Evolutionary conservation across 148 eudicot species (phyloP).

Genomic region (Amaranthus cruentus): DNA sequence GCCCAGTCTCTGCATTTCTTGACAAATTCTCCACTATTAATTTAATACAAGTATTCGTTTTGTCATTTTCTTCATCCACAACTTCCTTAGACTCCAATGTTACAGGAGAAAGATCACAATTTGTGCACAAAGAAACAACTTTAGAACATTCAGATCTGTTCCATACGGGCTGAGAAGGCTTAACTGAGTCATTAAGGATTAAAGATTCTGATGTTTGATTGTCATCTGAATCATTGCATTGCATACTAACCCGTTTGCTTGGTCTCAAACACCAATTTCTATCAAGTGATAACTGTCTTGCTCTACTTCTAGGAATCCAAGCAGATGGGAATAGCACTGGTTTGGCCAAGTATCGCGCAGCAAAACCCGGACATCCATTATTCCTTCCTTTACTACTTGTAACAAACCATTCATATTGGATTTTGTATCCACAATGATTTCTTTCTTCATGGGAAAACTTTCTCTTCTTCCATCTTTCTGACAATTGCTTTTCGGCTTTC

Average conservation of each 20-base stretch:
- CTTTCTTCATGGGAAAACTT: slow-evolving; percentile 18
- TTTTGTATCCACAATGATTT: slow-evolving; percentile 6
- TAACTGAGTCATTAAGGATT: slow-evolving; percentile 9
- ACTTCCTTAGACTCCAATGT: slow-evolving; percentile 7
- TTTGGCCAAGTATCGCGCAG: slow-evolving; percentile 22
- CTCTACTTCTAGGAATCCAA: slow-evolving; percentile 31
- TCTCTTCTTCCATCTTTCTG: slow-evolving; percentile 28
- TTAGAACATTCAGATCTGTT: slow-evolving; percentile 10
- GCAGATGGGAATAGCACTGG: slow-evolving; percentile 22
- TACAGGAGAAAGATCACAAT: neutral
- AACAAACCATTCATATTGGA: slow-evolving; percentile 21
- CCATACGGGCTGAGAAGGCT: slow-evolving; percentile 14
- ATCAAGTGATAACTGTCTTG: slow-evolving; percentile 13
- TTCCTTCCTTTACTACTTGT: slow-evolving; percentile 1
- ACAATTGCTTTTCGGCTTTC: slow-evolving; percentile 27
- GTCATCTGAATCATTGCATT: neutral
- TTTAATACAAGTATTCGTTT: slow-evolving; percentile 7
- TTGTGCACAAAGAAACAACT: neutral
- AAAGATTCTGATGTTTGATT: neutral
- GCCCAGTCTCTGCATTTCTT: slow-evolving; percentile 14
- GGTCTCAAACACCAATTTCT: slow-evolving; percentile 26
- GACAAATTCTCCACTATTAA: slow-evolving; percentile 17
- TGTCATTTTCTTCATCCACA: slow-evolving; percentile 17
- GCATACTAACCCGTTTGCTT: slow-evolving; percentile 4
- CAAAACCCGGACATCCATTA: slow-evolving; percentile 18